Conservation (phyloP, 140 eudicot genomes). For the Bidens hawaiensis region DNA sequence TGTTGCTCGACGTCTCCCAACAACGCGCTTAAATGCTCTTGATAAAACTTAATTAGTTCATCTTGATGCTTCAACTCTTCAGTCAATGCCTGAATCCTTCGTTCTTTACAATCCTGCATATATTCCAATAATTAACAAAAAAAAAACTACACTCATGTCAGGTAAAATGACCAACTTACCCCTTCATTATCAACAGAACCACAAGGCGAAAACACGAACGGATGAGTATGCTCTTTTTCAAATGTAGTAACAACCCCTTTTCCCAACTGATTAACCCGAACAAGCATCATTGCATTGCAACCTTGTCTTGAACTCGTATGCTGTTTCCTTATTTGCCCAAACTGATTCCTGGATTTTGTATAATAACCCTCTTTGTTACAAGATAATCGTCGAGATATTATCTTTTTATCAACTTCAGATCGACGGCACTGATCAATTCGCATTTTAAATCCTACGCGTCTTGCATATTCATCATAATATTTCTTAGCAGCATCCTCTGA, state of each 20-base stretch:
- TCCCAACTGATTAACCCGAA: conserved; percentile 35
- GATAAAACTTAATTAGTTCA: conserved; percentile 37
- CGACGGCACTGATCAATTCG: conserved; percentile 49
- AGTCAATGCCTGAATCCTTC: conserved; percentile 40
- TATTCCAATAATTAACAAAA: conserved; percentile 10
- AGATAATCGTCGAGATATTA: conserved; percentile 43
- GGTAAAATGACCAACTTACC: conserved; percentile 36
- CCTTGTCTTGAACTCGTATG: conserved; percentile 46
- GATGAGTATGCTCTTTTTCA: conserved; percentile 56
- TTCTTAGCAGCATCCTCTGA: conserved; percentile 50
- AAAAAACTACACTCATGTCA: background rate
- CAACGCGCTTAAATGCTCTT: conserved; percentile 33
- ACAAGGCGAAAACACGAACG: conserved; percentile 26
- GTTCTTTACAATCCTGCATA: conserved; percentile 49
- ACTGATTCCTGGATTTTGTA: conserved; percentile 34
- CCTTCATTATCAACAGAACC: conserved; percentile 21
- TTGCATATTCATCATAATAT: conserved; percentile 45
- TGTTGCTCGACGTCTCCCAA: conserved; percentile 37
- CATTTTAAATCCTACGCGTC: conserved; percentile 46
- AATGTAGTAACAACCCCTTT: conserved; percentile 52
- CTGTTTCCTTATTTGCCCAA: conserved; percentile 39
- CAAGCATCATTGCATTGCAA: conserved; percentile 57
- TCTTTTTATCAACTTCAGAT: conserved; percentile 46
- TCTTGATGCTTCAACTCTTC: conserved; percentile 48
- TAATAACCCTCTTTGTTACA: conserved; percentile 52